phyloP scores from a whole-genome alignment of 1,284 basidiomycete species.

The Irpex lacteus region DNA sequence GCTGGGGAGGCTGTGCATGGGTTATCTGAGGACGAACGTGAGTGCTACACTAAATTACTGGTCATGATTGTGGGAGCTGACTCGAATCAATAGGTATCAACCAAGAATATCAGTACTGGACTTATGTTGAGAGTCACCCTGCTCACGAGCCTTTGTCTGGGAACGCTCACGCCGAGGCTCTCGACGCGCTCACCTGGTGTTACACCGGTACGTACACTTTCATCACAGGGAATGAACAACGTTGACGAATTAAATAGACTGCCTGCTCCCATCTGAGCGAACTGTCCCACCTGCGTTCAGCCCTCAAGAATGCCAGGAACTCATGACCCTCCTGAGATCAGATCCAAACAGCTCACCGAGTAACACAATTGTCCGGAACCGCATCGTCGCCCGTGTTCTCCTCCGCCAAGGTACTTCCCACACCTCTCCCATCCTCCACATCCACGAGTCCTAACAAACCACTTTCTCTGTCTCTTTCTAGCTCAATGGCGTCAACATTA shows the following conservation, averaged over 20 bases:
- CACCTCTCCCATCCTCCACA: conserved; percentile 7
- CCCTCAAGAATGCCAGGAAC: conserved; percentile 70
- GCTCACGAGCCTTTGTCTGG: conserved; percentile 55
- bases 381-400: conserved; percentile 64
- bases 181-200: conserved; percentile 71
- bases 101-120: conserved; percentile 73
- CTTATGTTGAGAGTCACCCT: conserved; percentile 71
- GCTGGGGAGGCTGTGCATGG: conserved; percentile 16
- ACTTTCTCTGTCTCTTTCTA: conserved; percentile 20
- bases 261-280: conserved; percentile 56
- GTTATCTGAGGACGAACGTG: conserved; percentile 13
- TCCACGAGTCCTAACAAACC: conserved; percentile 1
- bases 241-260: conserved; percentile 39
- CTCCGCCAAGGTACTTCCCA: conserved; percentile 56
- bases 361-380: conserved; percentile 53
- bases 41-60: background rate
- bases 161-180: conserved; percentile 57
- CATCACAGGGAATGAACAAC: accelerated
- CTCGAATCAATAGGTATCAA: conserved; percentile 47
- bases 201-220: conserved; percentile 49
- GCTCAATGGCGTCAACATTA: conserved; percentile 71
- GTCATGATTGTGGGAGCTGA: background rate
- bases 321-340: conserved; percentile 52
- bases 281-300: conserved; percentile 60
- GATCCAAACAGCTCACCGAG: conserved; percentile 39